Evolutionary conservation across 2,329 filamentous ascomycete genomes (phyloP).

Genomic region (Curvularia verruculosa): DNA sequence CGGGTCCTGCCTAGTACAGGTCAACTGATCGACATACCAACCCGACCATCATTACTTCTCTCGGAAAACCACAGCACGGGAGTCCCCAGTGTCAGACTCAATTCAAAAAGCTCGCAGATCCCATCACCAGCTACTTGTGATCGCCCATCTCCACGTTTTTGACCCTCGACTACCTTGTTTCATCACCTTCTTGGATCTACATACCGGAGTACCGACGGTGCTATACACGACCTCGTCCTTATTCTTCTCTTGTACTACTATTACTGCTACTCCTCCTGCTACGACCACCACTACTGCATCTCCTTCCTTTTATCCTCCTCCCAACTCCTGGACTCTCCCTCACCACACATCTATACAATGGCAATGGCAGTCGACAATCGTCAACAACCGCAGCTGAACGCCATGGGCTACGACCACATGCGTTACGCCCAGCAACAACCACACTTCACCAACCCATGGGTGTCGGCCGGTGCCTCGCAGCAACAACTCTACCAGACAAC

Average conservation of each 20-base stretch:
- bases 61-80: constrained; percentile 40
- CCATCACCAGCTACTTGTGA: constrained; percentile 54
- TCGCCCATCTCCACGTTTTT: constrained; percentile 58
- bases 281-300: constrained; percentile 20
- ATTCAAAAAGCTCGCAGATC: constrained; percentile 57
- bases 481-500: constrained; percentile 70
- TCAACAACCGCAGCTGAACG: constrained; percentile 70
- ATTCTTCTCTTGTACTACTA: constrained; percentile 31
- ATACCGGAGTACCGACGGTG: constrained; percentile 30
- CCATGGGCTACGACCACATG: constrained; percentile 80
- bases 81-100: constrained; percentile 45
- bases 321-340: constrained; percentile 14
- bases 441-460: constrained; percentile 92
- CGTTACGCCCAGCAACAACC: constrained; percentile 66
- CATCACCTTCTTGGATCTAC: constrained; percentile 42
- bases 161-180: constrained; percentile 45
- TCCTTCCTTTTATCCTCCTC: background rate
- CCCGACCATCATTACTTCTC: constrained; percentile 45
- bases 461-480: constrained; percentile 62
- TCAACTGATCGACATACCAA: constrained; percentile 48
- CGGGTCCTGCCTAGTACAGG: constrained; percentile 44
- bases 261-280: background rate
- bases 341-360: constrained; percentile 60
- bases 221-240: constrained; percentile 26
- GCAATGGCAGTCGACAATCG: constrained; percentile 94